Evolutionary conservation across 805 yeast genomes (phyloP).

Genomic region (Cyberlindnera xishuangbannaensis): DNA sequence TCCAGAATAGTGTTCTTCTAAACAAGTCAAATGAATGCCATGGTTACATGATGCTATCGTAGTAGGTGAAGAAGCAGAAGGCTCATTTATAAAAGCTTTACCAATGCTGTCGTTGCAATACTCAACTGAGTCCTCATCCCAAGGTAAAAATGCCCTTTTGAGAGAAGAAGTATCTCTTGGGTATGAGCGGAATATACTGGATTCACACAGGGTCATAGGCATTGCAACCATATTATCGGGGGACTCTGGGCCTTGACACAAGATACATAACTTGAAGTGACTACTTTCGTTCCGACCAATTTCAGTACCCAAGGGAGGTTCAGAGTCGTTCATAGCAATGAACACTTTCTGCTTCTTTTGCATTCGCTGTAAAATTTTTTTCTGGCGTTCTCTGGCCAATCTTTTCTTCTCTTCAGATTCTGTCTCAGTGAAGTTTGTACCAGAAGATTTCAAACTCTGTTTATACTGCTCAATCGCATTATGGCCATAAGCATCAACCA

Average conservation of each 20-base stretch:
- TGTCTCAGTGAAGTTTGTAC: constrained; percentile 39
- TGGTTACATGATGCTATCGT: constrained; percentile 72
- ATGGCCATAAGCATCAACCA: constrained; percentile 53
- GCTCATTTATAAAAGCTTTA: constrained; percentile 20
- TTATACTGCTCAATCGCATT: constrained; percentile 45
- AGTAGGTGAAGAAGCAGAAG: not conserved
- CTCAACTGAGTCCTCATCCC: constrained; percentile 21
- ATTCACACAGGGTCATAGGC: constrained; percentile 43
- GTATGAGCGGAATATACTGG: constrained; percentile 26
- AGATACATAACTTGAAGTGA: constrained; percentile 37
- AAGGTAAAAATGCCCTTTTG: constrained; percentile 14
- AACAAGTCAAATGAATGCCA: constrained; percentile 83
- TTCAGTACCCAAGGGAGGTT: constrained; percentile 27
- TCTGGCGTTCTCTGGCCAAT: constrained; percentile 56
- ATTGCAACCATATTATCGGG: constrained; percentile 47
- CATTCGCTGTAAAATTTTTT: constrained; percentile 56
- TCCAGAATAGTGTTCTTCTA: constrained; percentile 53
- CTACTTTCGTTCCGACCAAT: constrained; percentile 23
- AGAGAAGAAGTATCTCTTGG: constrained; percentile 3
- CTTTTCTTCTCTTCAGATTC: constrained; percentile 50
- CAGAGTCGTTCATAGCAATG: constrained; percentile 46
- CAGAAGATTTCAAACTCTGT: constrained; percentile 37
- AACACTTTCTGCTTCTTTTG: constrained; percentile 72
- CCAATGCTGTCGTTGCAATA: constrained; percentile 24
- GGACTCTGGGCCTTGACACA: constrained; percentile 52